Conservation (phyloP, 1,284 basidiomycete species). For the Ganoderma resinaceum region DNA sequence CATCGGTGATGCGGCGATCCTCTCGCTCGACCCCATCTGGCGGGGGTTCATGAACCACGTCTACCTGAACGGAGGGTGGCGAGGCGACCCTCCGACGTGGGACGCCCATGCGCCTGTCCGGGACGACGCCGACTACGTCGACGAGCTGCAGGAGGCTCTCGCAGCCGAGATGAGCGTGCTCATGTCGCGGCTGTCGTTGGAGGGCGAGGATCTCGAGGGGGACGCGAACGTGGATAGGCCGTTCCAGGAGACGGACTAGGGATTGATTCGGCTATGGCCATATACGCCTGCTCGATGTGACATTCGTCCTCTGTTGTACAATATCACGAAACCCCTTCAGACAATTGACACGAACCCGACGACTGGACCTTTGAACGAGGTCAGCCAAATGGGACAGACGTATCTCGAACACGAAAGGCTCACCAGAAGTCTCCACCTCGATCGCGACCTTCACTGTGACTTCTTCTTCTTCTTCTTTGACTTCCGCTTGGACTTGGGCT, state of each 20-base stretch:
- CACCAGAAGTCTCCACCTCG: neutral
- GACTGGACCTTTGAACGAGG: neutral
- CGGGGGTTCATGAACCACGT: conserved; percentile 60
- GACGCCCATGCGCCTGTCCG: conserved; percentile 46
- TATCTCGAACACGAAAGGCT: neutral
- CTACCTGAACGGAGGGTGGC: conserved; percentile 53
- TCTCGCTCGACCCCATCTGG: conserved; percentile 60
- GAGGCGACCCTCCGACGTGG: conserved; percentile 57
- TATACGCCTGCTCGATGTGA: neutral
- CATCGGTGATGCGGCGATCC: conserved; percentile 59
- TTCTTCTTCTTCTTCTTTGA: neutral
- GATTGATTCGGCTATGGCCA: neutral
- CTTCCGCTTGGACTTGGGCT: neutral
- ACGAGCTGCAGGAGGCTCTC: conserved; percentile 40
- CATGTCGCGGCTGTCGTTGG: conserved; percentile 51
- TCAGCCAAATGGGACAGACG: neutral
- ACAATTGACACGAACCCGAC: neutral
- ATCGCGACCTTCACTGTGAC: neutral
- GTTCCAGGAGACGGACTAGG: conserved; percentile 23
- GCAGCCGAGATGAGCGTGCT: conserved; percentile 59
- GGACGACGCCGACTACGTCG: conserved; percentile 41
- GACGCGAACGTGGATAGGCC: conserved; percentile 33
- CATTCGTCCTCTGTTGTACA: neutral
- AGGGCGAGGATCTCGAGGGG: conserved; percentile 41
- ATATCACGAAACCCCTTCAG: neutral